Evolutionary conservation across 148 eudicot species (phyloP).

Genomic region (Bassia scoparia): DNA sequence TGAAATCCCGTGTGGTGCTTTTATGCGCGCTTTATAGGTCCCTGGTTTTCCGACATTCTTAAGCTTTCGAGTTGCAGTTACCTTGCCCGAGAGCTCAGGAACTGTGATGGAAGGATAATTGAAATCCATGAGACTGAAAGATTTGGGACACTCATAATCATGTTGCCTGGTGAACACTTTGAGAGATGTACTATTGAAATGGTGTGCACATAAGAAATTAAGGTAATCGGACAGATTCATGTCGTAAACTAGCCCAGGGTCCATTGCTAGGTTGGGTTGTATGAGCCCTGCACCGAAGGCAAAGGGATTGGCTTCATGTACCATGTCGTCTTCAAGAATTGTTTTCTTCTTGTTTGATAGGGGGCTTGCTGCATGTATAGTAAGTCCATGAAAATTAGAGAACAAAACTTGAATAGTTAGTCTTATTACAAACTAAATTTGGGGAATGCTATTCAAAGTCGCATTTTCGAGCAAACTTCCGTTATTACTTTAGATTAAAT

Average conservation of each 20-base stretch:
- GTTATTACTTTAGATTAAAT: too few species aligned
- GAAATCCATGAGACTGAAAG: conserved; percentile 18
- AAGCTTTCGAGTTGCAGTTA: conserved; percentile 37
- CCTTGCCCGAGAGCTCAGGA: conserved; percentile 19
- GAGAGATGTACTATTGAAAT: conserved; percentile 11
- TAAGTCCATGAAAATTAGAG: too few species aligned
- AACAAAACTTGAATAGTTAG: too few species aligned
- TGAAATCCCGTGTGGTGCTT: conserved; percentile 30
- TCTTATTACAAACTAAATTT: too few species aligned
- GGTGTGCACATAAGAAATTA: conserved; percentile 23
- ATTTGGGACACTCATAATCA: conserved; percentile 15
- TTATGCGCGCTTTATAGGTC: conserved; percentile 26
- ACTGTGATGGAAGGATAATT: conserved; percentile 50
- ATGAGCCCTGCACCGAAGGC: conserved; percentile 27
- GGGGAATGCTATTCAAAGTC: too few species aligned
- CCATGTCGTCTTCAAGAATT: conserved; percentile 8
- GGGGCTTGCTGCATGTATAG: conserved; percentile 12
- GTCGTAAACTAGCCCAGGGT: conserved; percentile 34
- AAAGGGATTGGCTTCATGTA: conserved; percentile 25
- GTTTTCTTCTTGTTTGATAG: conserved; percentile 10
- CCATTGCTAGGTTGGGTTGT: conserved; percentile 26
- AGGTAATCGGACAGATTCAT: conserved; percentile 23
- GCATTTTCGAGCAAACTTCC: too few species aligned
- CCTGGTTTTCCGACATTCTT: conserved; percentile 52
- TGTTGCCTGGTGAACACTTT: neutral